A percentile compares a stretch with the other conserved stretches of the same genome.
phyloP scores from a whole-genome alignment of 371 early-diverging fungal genomes.

The Batkoa obscura region DNA sequence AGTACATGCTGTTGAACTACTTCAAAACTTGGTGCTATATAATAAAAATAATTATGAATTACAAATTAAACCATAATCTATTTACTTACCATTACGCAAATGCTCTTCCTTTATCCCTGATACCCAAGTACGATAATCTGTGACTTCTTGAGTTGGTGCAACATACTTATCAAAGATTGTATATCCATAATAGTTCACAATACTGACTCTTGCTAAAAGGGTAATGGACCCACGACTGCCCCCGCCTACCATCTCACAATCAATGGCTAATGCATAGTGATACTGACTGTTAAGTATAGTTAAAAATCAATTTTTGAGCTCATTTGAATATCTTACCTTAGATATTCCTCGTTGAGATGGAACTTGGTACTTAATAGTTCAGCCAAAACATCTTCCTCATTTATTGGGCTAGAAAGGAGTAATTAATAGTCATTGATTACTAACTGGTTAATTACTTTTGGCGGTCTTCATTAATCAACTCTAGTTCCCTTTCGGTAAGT shows the following conservation, averaged over 20 bases:
- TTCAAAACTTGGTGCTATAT: constrained; percentile 25
- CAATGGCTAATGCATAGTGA: no score
- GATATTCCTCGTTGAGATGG: no score
- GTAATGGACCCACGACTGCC: constrained; percentile 61
- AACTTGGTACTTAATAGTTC: no score
- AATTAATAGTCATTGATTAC: no score
- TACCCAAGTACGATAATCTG: constrained; percentile 82
- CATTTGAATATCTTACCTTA: no score
- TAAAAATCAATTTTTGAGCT: no score
- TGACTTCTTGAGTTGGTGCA: constrained; percentile 55
- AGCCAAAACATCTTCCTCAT: no score
- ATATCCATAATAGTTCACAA: constrained; percentile 87
- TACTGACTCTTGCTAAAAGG: constrained; percentile 70
- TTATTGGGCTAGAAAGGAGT: no score
- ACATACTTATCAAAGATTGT: constrained; percentile 72
- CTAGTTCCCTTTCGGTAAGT: no score
- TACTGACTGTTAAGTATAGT: no score
- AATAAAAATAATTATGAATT: background rate
- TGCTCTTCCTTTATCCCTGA: constrained; percentile 81
- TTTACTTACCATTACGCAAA: constrained; percentile 25
- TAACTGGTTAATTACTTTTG: no score
- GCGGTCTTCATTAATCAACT: no score
- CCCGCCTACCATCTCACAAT: constrained; percentile 97
- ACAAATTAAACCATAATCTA: background rate
- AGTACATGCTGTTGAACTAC: constrained; percentile 59